A percentile compares a stretch with the other conserved stretches of the same genome.
Evolutionary conservation across 257 asterid species (phyloP).

Genomic region (Orobanche coerulescens): DNA sequence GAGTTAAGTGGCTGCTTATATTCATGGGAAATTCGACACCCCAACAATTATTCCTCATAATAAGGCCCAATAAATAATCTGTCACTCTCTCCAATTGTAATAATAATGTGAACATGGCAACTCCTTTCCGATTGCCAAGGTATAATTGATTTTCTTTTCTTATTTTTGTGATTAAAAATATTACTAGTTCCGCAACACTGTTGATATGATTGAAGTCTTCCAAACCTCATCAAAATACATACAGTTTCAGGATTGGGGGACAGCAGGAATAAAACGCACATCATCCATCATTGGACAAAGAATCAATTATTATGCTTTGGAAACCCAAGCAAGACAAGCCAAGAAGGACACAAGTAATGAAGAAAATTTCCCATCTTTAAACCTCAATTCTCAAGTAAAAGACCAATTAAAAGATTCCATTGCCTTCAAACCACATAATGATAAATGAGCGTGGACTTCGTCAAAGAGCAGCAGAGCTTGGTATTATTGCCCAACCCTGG

Average conservation of each 20-base stretch:
- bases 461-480: neutral
- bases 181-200: no score
- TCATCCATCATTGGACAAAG: conserved; percentile 11
- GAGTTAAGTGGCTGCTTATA: no score
- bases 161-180: no score
- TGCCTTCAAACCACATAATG: conserved; percentile 21
- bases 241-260: neutral
- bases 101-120: neutral
- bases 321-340: conserved; percentile 28
- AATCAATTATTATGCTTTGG: conserved; percentile 31
- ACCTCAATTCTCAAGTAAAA: conserved; percentile 30
- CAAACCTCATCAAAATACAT: neutral
- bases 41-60: neutral
- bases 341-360: conserved; percentile 26
- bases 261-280: conserved; percentile 22
- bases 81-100: neutral
- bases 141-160: neutral
- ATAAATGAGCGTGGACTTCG: conserved; percentile 11
- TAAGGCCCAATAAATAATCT: neutral
- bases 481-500: neutral
- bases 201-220: neutral
- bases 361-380: conserved; percentile 13
- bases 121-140: conserved; percentile 3
- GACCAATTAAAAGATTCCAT: conserved; percentile 18
- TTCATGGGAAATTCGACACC: no score